phyloP scores from a whole-genome alignment of 495 filamentous ascomycete species.

The Aspergillus carlsbadensis region DNA sequence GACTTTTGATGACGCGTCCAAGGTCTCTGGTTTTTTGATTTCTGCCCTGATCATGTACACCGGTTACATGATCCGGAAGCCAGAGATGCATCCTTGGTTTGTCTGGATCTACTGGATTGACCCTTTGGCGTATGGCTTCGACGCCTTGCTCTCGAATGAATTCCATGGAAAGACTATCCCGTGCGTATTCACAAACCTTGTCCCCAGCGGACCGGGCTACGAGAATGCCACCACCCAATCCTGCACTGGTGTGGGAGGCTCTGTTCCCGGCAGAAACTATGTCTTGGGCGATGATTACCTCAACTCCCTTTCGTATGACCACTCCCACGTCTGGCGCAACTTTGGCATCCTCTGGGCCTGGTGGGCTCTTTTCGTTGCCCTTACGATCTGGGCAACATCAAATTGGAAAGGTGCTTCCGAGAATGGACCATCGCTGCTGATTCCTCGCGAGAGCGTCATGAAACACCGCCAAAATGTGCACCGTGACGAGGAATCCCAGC shows the following conservation, averaged over 20 bases:
- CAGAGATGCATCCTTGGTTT: constrained; percentile 67
- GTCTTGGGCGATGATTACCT: constrained; percentile 50
- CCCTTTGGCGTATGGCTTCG: constrained; percentile 66
- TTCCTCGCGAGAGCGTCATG: constrained; percentile 38
- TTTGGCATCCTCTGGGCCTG: constrained; percentile 47
- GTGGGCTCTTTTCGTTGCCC: constrained; percentile 40
- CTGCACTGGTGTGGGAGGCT: constrained; percentile 54
- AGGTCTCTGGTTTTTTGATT: constrained; percentile 47
- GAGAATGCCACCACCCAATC: constrained; percentile 35
- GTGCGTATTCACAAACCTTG: constrained; percentile 46
- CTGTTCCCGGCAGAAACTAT: constrained; percentile 39
- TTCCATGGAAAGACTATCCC: constrained; percentile 48
- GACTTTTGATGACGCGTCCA: constrained; percentile 55
- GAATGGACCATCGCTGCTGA: constrained; percentile 33
- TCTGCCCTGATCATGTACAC: constrained; percentile 55
- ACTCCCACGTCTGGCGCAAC: constrained; percentile 47
- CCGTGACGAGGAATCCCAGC: constrained; percentile 34
- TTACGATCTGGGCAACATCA: constrained; percentile 38
- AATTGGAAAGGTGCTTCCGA: constrained; percentile 36
- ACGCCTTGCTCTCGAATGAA: constrained; percentile 61
- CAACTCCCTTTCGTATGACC: constrained; percentile 47
- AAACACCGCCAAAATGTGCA: constrained; percentile 14
- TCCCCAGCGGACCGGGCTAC: constrained; percentile 36
- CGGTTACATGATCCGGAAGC: constrained; percentile 57
- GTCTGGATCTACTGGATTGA: constrained; percentile 66